A percentile compares a stretch with the other conserved stretches of the same genome.
These are phyloP conservation scores for Kurtzmaniella natalensis DNA, from an alignment of 1,139 yeast species.

Conservation along the genomic window DNA sequence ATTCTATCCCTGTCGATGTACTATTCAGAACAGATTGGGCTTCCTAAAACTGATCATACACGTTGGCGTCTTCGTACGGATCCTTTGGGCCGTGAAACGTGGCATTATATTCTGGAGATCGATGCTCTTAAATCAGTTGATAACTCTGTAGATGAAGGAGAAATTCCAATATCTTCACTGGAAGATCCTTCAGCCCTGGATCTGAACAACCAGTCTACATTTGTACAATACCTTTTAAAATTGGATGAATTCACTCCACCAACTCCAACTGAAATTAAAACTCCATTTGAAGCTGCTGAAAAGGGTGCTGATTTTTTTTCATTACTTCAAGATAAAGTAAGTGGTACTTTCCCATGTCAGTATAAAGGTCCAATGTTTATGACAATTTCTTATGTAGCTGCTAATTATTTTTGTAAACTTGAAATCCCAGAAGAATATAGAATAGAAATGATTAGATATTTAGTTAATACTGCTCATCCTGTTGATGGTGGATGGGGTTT, in stretches of 20 bases:
- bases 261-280: constrained; percentile 22
- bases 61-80: constrained; percentile 77
- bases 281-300: constrained; percentile 61
- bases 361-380: constrained; percentile 98
- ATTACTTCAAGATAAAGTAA: constrained; percentile 62
- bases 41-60: constrained; percentile 62
- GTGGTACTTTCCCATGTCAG: constrained; percentile 87
- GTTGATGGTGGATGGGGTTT: constrained; percentile 99
- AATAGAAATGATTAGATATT: constrained; percentile 72
- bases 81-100: constrained; percentile 70
- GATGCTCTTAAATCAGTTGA: constrained; percentile 16
- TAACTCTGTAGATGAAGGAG: constrained; percentile 1
- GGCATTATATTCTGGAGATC: constrained; percentile 59
- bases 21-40: constrained; percentile 60
- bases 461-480: constrained; percentile 88
- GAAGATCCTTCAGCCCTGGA: not conserved
- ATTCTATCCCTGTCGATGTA: constrained; percentile 24
- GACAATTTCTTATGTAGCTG: constrained; percentile 82
- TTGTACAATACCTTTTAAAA: constrained; percentile 54
- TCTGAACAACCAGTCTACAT: constrained; percentile 39
- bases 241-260: constrained; percentile 44
- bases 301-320: constrained; percentile 74
- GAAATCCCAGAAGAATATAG: constrained; percentile 64
- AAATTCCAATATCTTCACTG: constrained; percentile 1
- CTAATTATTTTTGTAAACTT: constrained; percentile 64